Evolutionary conservation across 352 stramenopile species (phyloP), one percentile per base, ranked within the genome.

Genomic region (Pythium insidiosum): DNA sequence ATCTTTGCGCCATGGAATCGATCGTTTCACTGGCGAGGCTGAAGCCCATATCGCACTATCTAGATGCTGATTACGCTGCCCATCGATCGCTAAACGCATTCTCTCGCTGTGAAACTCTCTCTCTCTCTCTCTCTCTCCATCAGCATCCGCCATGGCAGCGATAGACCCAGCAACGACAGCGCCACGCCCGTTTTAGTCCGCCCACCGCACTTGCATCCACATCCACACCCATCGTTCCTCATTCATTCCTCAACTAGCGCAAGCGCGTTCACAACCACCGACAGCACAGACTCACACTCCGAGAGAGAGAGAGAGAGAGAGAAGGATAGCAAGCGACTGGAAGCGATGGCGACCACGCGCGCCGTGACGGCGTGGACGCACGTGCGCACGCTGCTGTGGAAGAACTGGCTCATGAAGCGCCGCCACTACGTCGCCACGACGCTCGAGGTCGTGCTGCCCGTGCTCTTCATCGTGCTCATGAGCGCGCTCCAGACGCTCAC

Each of bases 351-450:
- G 9, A 9, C 28, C 28, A 15, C 9, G 21, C 38, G 42, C 19
- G 3, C 16, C 28, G 37, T 19, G 16, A 16, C 21, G 39, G 26
- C 13, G 36, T 16, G 24, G 15, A 50, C 26, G 34, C 55, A 71
- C 46, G 58, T 76, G 30, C 38, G 34, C n/a, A 82, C 77, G 30
- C 53, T 88, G 25, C 45, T 89, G 12, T 80, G 67, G 56, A 89
- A 89, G 55, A 89, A 83, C 52, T 78, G 59, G 59, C 48, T 84
- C 51, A 57, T 89, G 38, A 89, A 89, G 52, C 75, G 70, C 47
- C 73, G 76, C 7, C 71, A 86, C 33, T 58, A 56, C 33, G 19
- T 76, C 6, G 70, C 68, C 11, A 84, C 70, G 20, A 21, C 63
- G 23, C 25, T 77, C 10, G 73, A 89, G 43, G 63, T 88, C 29